Evolutionary conservation across 495 filamentous ascomycete species (phyloP).

Genomic region (Neurospora sp.): DNA sequence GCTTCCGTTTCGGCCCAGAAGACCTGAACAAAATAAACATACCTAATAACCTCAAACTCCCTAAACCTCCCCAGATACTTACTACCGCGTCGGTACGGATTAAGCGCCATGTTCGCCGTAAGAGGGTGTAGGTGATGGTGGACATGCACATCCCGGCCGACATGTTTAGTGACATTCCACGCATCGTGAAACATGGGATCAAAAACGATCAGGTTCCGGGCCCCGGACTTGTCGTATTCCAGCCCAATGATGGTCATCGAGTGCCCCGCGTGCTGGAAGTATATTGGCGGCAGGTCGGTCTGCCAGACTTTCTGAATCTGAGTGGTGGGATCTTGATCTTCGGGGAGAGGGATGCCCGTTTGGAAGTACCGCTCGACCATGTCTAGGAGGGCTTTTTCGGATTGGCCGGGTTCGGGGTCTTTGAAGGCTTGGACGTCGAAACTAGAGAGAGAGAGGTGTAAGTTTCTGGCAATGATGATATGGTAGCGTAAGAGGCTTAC

Average conservation of each 20-base stretch:
- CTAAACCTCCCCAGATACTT: constrained; percentile 58
- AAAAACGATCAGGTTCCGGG: constrained; percentile 69
- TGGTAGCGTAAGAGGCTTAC: constrained; percentile 29
- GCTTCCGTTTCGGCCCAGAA: neutral
- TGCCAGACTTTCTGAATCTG: constrained; percentile 43
- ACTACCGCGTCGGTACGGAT: constrained; percentile 58
- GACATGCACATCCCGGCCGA: constrained; percentile 35
- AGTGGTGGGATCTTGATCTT: constrained; percentile 2
- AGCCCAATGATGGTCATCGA: constrained; percentile 88
- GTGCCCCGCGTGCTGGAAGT: constrained; percentile 86
- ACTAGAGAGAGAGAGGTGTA: constrained; percentile 4
- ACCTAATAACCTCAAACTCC: constrained; percentile 74
- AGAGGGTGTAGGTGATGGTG: constrained; percentile 31
- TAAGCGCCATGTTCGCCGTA: constrained; percentile 38
- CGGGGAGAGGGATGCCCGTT: constrained; percentile 22
- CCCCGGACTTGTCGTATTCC: constrained; percentile 56
- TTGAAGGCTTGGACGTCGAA: constrained; percentile 32
- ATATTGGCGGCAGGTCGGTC: constrained; percentile 72
- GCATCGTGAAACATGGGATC: constrained; percentile 79
- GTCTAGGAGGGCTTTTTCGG: constrained; percentile 43
- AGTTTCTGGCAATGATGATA: no score
- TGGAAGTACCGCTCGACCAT: constrained; percentile 69
- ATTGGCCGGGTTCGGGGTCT: constrained; percentile 17
- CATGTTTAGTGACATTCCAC: constrained; percentile 45
- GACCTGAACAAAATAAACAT: constrained; percentile 20